Evolutionary conservation across 1,284 basidiomycete genomes (phyloP).

Genomic region (Malassezia dermatis): DNA sequence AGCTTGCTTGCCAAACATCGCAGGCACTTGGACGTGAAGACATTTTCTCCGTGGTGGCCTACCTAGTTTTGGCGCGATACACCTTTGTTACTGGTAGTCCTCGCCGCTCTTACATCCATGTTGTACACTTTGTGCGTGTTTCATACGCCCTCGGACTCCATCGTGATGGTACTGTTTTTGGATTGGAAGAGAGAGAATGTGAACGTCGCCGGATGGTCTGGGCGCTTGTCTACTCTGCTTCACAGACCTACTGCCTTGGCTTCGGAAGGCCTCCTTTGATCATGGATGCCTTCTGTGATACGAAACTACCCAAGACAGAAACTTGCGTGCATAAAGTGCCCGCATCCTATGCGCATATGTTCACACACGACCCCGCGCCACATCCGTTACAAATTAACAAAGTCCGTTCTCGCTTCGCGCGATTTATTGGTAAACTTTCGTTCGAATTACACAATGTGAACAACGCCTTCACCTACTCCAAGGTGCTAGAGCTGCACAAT

Average conservation of each 20-base stretch:
- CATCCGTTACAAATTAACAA: constrained; percentile 1
- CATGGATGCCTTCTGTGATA: constrained; percentile 33
- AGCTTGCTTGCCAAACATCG: constrained; percentile 24
- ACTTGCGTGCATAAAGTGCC: constrained; percentile 12
- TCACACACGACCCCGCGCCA: neutral
- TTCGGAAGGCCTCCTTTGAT: constrained; percentile 35
- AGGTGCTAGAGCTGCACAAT: constrained; percentile 28
- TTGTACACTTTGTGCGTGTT: constrained; percentile 25
- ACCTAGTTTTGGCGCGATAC: constrained; percentile 26
- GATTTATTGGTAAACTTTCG: constrained; percentile 1
- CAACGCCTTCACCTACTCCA: constrained; percentile 24
- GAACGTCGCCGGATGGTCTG: constrained; percentile 34
- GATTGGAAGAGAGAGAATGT: constrained; percentile 23
- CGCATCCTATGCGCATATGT: neutral
- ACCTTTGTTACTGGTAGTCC: neutral
- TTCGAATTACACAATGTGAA: constrained; percentile 22
- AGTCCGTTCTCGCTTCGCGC: constrained; percentile 1
- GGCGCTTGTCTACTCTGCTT: constrained; percentile 30
- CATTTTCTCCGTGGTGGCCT: constrained; percentile 30
- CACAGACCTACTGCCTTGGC: constrained; percentile 27
- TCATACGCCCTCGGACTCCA: constrained; percentile 40
- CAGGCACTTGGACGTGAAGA: constrained; percentile 31
- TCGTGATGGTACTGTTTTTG: constrained; percentile 33
- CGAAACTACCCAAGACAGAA: constrained; percentile 24
- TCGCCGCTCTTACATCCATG: constrained; percentile 20